phyloP scores from a whole-genome alignment of 441 rosid genomes.

The Erodium trifolium region DNA sequence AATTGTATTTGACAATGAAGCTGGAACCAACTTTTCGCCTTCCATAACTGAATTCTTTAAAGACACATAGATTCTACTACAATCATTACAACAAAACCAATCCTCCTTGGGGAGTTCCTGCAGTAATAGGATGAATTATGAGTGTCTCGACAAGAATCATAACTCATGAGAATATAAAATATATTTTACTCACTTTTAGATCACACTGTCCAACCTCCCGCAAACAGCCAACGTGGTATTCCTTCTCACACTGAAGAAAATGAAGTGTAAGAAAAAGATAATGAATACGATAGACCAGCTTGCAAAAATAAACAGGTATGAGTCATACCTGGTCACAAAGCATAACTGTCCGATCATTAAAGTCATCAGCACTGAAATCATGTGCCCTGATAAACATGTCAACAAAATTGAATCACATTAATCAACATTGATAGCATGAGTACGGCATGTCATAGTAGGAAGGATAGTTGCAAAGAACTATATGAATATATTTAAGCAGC shows the following conservation, averaged over 20 bases:
- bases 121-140: conserved; percentile 14
- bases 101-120: conserved; percentile 80
- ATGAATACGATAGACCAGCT: neutral
- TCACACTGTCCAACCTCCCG: conserved; percentile 58
- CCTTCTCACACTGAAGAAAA: conserved; percentile 77
- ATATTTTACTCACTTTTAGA: conserved; percentile 54
- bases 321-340: conserved; percentile 88
- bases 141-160: conserved; percentile 19
- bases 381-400: conserved; percentile 45
- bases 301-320: conserved; percentile 5
- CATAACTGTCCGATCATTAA: conserved; percentile 80
- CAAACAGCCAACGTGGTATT: conserved; percentile 94
- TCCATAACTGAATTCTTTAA: conserved; percentile 49
- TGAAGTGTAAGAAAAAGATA: conserved; percentile 10
- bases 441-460: neutral
- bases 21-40: conserved; percentile 50
- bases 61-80: conserved; percentile 51
- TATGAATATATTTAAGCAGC: neutral
- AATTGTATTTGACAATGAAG: conserved; percentile 43
- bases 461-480: neutral
- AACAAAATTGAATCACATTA: neutral
- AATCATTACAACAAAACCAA: conserved; percentile 86
- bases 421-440: conserved; percentile 10
- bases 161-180: conserved; percentile 5
- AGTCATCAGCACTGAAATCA: conserved; percentile 62